phyloP scores from a whole-genome alignment of 768 basidiomycete genomes.

The Leccinum subtestaceum region DNA sequence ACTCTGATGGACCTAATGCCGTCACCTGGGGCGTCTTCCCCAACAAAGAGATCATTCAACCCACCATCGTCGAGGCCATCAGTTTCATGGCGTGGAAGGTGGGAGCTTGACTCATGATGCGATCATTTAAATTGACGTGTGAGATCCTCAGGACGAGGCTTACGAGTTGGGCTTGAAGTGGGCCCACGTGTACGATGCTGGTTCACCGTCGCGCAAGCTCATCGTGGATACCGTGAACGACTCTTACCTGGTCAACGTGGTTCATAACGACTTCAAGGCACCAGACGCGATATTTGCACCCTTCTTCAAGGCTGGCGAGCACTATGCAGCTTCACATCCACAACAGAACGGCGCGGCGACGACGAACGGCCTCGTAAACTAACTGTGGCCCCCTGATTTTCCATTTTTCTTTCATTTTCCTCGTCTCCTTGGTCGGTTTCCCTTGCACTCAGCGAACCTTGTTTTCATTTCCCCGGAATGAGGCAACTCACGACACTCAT shows the following conservation, averaged over 20 bases:
- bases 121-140: background rate
- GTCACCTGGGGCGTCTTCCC: conserved; percentile 99
- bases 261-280: conserved; percentile 93
- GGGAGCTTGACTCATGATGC: conserved; percentile 17
- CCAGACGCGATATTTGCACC: conserved; percentile 81
- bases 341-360: conserved; percentile 30
- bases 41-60: conserved; percentile 93
- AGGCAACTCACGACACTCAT: conserved; percentile 31
- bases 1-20: conserved; percentile 95
- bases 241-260: conserved; percentile 88
- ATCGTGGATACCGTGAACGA: conserved; percentile 78
- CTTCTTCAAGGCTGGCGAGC: conserved; percentile 74
- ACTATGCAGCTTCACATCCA: conserved; percentile 44
- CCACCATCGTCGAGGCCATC: conserved; percentile 94
- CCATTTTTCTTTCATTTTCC: background rate
- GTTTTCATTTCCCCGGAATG: conserved; percentile 10
- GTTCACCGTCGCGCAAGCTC: conserved; percentile 69
- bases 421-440: background rate
- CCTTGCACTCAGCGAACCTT: conserved; percentile 1
- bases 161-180: conserved; percentile 90
- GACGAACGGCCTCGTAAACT: conserved; percentile 39
- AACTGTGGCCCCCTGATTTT: background rate
- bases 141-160: conserved; percentile 75
- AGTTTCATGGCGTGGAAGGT: conserved; percentile 99
- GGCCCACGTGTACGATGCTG: conserved; percentile 81